These are phyloP conservation scores for Astrocystis sublimbata DNA, from an alignment of 495 filamentous ascomycete species.

Conservation along the genomic window DNA sequence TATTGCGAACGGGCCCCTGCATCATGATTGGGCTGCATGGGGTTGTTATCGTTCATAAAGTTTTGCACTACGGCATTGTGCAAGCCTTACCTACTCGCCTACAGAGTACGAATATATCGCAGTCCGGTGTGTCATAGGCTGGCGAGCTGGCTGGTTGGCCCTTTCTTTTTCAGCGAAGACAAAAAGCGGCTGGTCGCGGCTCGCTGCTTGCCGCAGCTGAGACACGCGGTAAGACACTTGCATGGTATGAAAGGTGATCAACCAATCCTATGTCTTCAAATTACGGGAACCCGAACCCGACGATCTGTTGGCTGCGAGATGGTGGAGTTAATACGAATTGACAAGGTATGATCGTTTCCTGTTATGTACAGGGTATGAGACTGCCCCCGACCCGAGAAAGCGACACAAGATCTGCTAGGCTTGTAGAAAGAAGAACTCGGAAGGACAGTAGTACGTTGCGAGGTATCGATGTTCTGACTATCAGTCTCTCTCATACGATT, in stretches of 20 bases:
- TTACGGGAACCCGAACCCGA: neutral
- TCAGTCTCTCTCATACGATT: too few relatives aligned
- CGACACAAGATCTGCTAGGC: too few relatives aligned
- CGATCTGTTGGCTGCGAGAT: neutral
- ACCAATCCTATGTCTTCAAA: neutral
- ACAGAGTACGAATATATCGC: too few relatives aligned
- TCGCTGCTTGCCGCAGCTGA: slow-evolving; percentile 6
- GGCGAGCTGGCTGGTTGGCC: too few relatives aligned
- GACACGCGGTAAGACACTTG: neutral
- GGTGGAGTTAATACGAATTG: neutral
- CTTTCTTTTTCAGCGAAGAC: too few relatives aligned
- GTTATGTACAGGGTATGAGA: neutral
- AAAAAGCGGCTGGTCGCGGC: neutral
- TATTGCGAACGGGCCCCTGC: neutral
- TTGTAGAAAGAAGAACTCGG: too few relatives aligned
- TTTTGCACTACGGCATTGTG: too few relatives aligned
- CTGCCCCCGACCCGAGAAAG: too few relatives aligned
- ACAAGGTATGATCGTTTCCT: neutral
- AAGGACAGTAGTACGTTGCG: too few relatives aligned
- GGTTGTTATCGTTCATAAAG: neutral
- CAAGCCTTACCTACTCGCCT: too few relatives aligned
- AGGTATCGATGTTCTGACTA: too few relatives aligned
- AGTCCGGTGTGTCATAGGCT: too few relatives aligned
- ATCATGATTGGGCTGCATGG: neutral
- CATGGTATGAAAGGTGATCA: neutral